Evolutionary conservation across 371 early-diverging fungal species (phyloP), one percentile per base, ranked within the genome.

Genomic region (Capillidium rhysosporum): DNA sequence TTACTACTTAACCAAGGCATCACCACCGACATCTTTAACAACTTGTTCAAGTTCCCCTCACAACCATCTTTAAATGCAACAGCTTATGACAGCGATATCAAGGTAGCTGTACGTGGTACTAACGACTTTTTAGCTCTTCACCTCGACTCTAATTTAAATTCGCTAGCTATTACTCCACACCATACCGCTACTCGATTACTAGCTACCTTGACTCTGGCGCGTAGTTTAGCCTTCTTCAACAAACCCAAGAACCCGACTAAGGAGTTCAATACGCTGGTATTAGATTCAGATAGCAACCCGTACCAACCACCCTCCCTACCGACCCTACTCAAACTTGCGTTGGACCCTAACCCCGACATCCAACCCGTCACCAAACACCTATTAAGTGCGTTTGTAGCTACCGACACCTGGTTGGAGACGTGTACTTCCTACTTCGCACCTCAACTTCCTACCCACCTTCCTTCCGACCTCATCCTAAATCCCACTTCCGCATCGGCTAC

Each of bases 321-420:
- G 0, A 74, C 74, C 48, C 58, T 89, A 14, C 77, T 82, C 24
- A 84, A 82, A 63, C 86, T 82, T 44, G 89, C 88, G 85, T 85
- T 84, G 57, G 91, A 90, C 61, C 72, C 84, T 7, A 71, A 77
- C 53, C 70, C 59, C 16, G 76, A 78, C 43, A 58, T 78, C 2
- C 71, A 71, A 49, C 53, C 59, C 0, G 67, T 73, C 2, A 64
- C 76, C 2, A n/a, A n/a, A n/a, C 52, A 75, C 9, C 53, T 49
- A n/a, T 21, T 74, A 8, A 68, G 73, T 53, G 58, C 65, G 18
- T 56, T 67, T 0, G 53, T 78, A 0, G 67, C 83, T 55, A 61
- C 62, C 20, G 69, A 64, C 5, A 4, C 56, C 65, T 66, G 5
- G 52, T 12, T 34, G 7, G 54, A 62, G 3, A 55, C 68, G 0